Percentiles rank a stretch among this genome's conserved stretches.
These are phyloP conservation scores for Cladosporium halotolerans DNA, from an alignment of 2,329 filamentous ascomycete genomes.

Conservation along the genomic window DNA sequence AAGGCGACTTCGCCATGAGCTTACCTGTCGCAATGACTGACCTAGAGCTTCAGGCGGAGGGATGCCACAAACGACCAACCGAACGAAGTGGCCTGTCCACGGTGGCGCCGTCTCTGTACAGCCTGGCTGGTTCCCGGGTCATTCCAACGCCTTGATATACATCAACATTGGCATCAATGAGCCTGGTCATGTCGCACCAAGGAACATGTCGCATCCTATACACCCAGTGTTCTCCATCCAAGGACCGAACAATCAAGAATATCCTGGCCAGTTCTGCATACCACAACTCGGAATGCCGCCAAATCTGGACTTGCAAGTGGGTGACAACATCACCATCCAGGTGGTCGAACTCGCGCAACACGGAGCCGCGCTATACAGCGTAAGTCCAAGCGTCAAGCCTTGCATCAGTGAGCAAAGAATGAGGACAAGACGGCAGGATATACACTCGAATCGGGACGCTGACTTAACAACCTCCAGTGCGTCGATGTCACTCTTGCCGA, in stretches of 20 bases:
- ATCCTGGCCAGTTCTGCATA: conserved; percentile 73
- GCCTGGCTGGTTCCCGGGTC: conserved; percentile 93
- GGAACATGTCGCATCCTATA: conserved; percentile 84
- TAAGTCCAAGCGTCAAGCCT: conserved; percentile 38
- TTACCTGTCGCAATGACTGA: conserved; percentile 5
- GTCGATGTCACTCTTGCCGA: conserved; percentile 91
- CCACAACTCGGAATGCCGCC: conserved; percentile 80
- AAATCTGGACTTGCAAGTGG: conserved; percentile 63
- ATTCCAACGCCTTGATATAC: conserved; percentile 74
- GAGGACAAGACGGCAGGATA: not conserved
- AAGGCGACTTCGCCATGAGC: not conserved
- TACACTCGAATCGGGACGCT: not conserved
- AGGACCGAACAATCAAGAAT: conserved; percentile 76
- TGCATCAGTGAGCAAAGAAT: not conserved
- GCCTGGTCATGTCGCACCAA: conserved; percentile 48
- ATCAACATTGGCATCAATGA: conserved; percentile 76
- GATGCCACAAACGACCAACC: conserved; percentile 67
- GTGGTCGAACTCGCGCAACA: conserved; percentile 77
- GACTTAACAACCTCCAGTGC: conserved; percentile 51
- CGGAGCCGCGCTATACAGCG: conserved; percentile 75
- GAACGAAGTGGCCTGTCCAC: conserved; percentile 82
- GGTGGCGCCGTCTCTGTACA: conserved; percentile 88
- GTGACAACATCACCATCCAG: conserved; percentile 89
- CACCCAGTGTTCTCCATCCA: conserved; percentile 72
- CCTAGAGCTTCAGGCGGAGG: conserved; percentile 63